Conservation (phyloP, 1,284 basidiomycete species). For the Trichosporon asahii region DNA sequence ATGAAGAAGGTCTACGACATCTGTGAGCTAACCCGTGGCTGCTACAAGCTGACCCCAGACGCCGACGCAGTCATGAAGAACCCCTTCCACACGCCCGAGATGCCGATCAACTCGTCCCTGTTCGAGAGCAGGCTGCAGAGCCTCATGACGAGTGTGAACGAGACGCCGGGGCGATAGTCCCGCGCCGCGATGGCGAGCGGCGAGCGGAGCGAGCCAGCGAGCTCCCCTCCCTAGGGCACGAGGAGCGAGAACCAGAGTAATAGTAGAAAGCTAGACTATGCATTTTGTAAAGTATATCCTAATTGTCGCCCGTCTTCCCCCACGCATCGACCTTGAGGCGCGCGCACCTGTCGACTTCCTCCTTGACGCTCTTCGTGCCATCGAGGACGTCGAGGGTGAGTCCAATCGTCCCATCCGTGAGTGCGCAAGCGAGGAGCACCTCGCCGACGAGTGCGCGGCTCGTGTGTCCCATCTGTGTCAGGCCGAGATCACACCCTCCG, state of each 20-base stretch:
- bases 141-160: conserved; percentile 43
- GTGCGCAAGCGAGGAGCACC: conserved; percentile 57
- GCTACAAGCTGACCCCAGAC: conserved; percentile 32
- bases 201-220: neutral
- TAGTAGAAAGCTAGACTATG: neutral
- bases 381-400: conserved; percentile 64
- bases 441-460: conserved; percentile 64
- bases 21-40: conserved; percentile 56
- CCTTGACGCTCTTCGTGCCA: conserved; percentile 58
- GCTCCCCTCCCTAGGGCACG: neutral
- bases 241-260: too few relatives aligned
- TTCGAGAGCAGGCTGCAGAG: conserved; percentile 67
- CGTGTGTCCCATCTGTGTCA: conserved; percentile 54
- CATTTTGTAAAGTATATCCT: neutral
- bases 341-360: conserved; percentile 65
- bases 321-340: conserved; percentile 49
- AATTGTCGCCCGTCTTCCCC: conserved; percentile 7
- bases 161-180: neutral
- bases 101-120: conserved; percentile 89
- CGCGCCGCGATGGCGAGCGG: too few relatives aligned
- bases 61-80: conserved; percentile 97
- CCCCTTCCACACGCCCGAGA: conserved; percentile 96
- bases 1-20: conserved; percentile 82
- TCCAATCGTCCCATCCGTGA: conserved; percentile 60
- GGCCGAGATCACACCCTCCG: conserved; percentile 59